Base-by-base conservation (phyloP, 176 grass and related monocot genomes). In the Carex cristatella region DNA sequence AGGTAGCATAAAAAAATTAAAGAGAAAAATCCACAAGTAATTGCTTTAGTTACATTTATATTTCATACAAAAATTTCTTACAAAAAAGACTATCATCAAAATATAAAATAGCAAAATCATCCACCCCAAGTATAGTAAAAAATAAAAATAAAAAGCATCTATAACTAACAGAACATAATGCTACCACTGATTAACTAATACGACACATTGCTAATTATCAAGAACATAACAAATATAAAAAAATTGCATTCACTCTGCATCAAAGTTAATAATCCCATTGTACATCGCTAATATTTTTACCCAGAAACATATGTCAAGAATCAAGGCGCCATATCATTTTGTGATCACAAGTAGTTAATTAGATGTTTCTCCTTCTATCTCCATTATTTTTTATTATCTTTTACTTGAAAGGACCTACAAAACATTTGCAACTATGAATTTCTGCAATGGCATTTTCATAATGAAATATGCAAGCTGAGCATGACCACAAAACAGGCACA, bases 391-490 rank as follows among this genome's bases (percentile, higher is more conserved):
- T 31, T 33, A 18, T 79, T n/a, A 79, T 79, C 74, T 72, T 16
- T 19, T 70, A n/a, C 68, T 78, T 79, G 74, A 79, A 12, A 79
- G 51, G 6, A 79, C 74, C 74, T 79, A 79, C 23, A 79, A 79
- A 56, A 51, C 13, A 58, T 79, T 79, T 58, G 30, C 27, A 35
- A 35, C 30, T 33, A 79, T 57, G 0, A 58, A 76, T 19, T 78
- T 79, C 13, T 13, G 58, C 13, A 16, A 37, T 35, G 13, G 53
- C 74, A 79, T 56, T 78, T 78, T 2, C 30, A n/a, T 58, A 16
- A 58, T 33, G 51, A 56, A 51, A 74, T 79, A 58, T 79, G 30
- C 11, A 57, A 56, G 51, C 30, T 78, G 14, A 58, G 5, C 30
- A 33, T 79, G 38, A 46, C 38, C 38, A 42, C 2, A 72, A 15